phyloP scores from a whole-genome alignment of 441 rosid genomes.

The Pelargonium citronellum region DNA sequence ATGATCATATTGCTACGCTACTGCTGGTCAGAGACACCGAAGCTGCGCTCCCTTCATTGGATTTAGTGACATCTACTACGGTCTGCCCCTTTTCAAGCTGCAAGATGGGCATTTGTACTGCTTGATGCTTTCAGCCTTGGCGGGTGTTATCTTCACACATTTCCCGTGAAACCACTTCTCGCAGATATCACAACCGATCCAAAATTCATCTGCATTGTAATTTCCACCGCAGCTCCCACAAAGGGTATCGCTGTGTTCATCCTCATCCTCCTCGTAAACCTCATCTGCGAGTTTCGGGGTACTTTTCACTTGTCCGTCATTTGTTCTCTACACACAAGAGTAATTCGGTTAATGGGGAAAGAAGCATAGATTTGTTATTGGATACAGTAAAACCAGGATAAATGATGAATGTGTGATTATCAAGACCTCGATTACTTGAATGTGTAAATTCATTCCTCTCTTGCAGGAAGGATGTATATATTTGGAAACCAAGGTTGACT shows the following conservation, averaged over 20 bases:
- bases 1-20: background rate
- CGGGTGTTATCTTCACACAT: conserved; percentile 95
- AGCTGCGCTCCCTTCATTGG: background rate
- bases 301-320: conserved; percentile 36
- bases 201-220: conserved; percentile 79
- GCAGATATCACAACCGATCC: conserved; percentile 88
- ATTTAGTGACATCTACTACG: conserved; percentile 23
- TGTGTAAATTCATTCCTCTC: no score
- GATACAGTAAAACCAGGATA: background rate
- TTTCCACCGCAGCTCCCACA: conserved; percentile 94
- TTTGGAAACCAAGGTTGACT: background rate
- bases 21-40: background rate
- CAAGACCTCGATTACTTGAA: background rate
- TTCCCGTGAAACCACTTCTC: conserved; percentile 95
- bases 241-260: conserved; percentile 63
- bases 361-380: background rate
- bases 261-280: conserved; percentile 63
- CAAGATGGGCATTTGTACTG: conserved; percentile 81
- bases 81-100: conserved; percentile 59
- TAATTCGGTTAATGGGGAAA: background rate
- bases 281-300: conserved; percentile 56
- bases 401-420: background rate
- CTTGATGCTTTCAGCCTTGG: conserved; percentile 78
- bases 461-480: no score
- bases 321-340: background rate